Base-by-base conservation (phyloP, 495 filamentous ascomycete genomes). In the Penicillium daleae region DNA sequence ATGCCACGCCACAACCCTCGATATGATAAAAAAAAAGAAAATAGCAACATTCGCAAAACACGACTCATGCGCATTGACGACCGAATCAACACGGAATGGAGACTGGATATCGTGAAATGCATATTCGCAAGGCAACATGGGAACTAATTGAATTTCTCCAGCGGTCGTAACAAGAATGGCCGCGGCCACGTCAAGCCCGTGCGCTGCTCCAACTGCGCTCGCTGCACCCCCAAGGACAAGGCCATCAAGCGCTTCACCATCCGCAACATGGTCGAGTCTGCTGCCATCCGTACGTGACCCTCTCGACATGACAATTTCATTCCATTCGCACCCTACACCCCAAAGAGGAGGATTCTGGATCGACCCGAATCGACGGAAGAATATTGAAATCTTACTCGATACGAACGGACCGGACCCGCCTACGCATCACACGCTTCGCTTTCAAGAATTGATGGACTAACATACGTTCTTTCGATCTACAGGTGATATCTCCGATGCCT, bases 171-270 rank as follows among this genome's bases (percentile, higher is more conserved):
- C 90, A 99, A 99, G 93, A 97, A 97, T 81, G 95, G 95, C 78
- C 92, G 95, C 78, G 95, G 95, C 82, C 95, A 99, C 85, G 93
- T 97, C 79, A 97, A 97, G 88, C 95, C 95, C 67, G 97, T 99
- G 82, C 90, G 95, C 74, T 99, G 95, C 91, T 96, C 92, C 85
- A 99, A 99, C 91, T 99, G 95, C 90, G 96, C 93, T 77, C 89
- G 95, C 86, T 99, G 95, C 90, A 95, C 91, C 42, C 95, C 95
- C 76, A 99, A 99, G 89, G 95, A 99, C 78, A 99, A 99, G 89
- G 96, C 95, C 71, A 98, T 99, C 86, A 99, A 99, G 93, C 87
- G 95, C 82, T 99, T 99, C 87, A 99, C 95, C 80, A 98, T 99
- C 88, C 89, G 95, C 80, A 99, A 99, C 89, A 99, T 99, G 96